Evolutionary conservation across 129 eudicot genomes (phyloP), one percentile per base, ranked within the genome.

Genomic region (Solidago caesia): DNA sequence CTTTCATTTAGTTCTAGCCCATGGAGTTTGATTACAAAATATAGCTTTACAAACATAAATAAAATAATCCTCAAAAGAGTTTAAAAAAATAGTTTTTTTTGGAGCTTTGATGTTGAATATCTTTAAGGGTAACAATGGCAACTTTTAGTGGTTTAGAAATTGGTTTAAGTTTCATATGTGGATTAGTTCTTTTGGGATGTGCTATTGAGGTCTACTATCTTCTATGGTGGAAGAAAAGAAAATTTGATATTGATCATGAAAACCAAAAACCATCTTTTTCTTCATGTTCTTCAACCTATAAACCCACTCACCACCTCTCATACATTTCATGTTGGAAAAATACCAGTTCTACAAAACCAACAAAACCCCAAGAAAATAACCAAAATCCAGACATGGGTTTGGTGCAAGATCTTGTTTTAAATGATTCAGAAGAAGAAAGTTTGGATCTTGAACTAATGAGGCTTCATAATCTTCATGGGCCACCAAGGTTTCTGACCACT

Each of bases 401-500:
- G 44, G 73, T 15, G 51, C 81, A 75, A 42, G 88, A 84, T 71
- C 75, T 53, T 61, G 42, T 68, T 42, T 39, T 70, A 6, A 73
- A 75, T 61, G 85, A 70, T 58, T 76, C 15, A 29, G 87, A 86
- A 49, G 96, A 86, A 82, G 96, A 84, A 73, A 79, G 90, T 59
- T 75, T 87, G 56, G 98, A 89, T 47, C 52, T 88, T 44, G 98
- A 92, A 69, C 79, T 92, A 44, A 90, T 89, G 96, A 86, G 96
- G 84, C 76, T 87, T n/a, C 94, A 92, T 76, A 92, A 92, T 77
- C 91, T 92, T 12, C 81, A 84, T 70, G 97, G 97, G 59, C 97
- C 96, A 25, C 97, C 97, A 43, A 89, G 98, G 80, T 90, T 92
- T 61, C 84, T 92, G 66, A 88, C 89, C 85, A 90, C 98, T 43